Base-by-base conservation (phyloP, 2,329 filamentous ascomycete genomes). In the Sporothrix phasma region DNA sequence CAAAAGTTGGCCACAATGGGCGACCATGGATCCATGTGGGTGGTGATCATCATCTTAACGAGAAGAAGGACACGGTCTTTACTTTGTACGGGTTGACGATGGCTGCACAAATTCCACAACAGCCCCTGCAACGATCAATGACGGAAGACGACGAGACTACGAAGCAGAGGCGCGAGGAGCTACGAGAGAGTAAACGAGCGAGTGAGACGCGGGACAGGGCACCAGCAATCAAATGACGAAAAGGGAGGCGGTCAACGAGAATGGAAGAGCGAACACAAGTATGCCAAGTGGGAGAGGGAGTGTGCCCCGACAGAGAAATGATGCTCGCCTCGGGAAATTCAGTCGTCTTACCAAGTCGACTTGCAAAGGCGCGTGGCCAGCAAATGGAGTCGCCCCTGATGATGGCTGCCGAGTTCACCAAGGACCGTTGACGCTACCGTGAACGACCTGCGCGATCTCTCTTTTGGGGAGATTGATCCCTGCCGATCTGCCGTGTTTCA, bases 401-500 rank as follows among this genome's bases (percentile, higher is more conserved):
- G 5, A n/a, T 11, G 22, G 13, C 24, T 15, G 22, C 41, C 41
- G 47, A 37, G 41, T 60, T 45, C 45, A 37, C 3, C 13, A 2
- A 2, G 7, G 46, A 31, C 56, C 47, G 61, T 45, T 54, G 43
- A 41, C 61, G 43, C 61, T 63, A 58, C 37, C 17, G 5, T 7
- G 34, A n/a, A n/a, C 29, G 51, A 59, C n/a, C n/a, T 37, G 51
- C 26, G 22, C 19, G 26, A 63, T 56, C 61, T 43, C 41, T 26
- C n/a, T 43, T 10, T 13, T 47, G 26, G 19, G 24, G 60, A 58
- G 49, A 63, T 63, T 56, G 59, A 41, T 41, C 46, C 31, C 51
- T 65, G 64, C 54, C 60, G 64, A 65, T 65, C 64, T 60, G 64
- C 64, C 62, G 64, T 60, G 64, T 65, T 63, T 65, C 60, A 65